Evolutionary conservation across 2,329 filamentous ascomycete species (phyloP).

Genomic region (Periconia digitata): DNA sequence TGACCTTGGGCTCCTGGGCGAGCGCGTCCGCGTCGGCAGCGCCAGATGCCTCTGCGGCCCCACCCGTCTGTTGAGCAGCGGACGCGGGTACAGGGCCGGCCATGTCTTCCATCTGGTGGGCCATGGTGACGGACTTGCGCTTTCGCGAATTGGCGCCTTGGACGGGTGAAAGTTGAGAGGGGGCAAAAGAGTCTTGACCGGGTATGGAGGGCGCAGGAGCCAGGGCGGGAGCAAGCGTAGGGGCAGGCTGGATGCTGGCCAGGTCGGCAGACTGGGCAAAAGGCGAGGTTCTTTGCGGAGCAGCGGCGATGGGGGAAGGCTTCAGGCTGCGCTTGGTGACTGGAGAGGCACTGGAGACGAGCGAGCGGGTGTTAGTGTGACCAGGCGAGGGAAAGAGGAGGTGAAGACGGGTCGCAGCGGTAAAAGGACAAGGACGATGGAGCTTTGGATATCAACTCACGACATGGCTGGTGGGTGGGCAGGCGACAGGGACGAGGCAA

Average conservation of each 20-base stretch:
- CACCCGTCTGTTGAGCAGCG: conserved; percentile 18
- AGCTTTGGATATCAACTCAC: conserved; percentile 35
- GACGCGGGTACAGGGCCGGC: conserved; percentile 17
- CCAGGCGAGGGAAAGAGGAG: background rate
- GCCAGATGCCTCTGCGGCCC: conserved; percentile 22
- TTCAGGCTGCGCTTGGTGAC: conserved; percentile 49
- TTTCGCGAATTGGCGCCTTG: conserved; percentile 28
- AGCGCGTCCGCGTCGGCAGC: conserved; percentile 23
- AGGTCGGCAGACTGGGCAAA: conserved; percentile 27
- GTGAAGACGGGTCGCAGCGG: background rate
- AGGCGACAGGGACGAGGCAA: conserved; percentile 13
- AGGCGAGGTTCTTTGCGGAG: conserved; percentile 23
- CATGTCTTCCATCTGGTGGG: conserved; percentile 28
- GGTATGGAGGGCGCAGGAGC: conserved; percentile 8
- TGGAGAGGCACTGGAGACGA: conserved; percentile 41
- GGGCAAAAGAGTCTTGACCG: conserved; percentile 22
- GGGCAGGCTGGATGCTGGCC: conserved; percentile 32
- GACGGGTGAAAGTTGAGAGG: conserved; percentile 19
- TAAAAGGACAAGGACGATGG: conserved; percentile 14
- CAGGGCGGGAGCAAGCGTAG: background rate
- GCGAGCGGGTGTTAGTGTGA: conserved; percentile 9
- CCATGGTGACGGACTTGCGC: conserved; percentile 36
- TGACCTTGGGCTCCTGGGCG: conserved; percentile 54
- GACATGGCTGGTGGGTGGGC: conserved; percentile 38
- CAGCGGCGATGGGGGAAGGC: conserved; percentile 43